Evolutionary conservation across 139 green algal genomes (phyloP), one percentile per base, ranked within the genome.

Genomic region (Chlorella sp.): DNA sequence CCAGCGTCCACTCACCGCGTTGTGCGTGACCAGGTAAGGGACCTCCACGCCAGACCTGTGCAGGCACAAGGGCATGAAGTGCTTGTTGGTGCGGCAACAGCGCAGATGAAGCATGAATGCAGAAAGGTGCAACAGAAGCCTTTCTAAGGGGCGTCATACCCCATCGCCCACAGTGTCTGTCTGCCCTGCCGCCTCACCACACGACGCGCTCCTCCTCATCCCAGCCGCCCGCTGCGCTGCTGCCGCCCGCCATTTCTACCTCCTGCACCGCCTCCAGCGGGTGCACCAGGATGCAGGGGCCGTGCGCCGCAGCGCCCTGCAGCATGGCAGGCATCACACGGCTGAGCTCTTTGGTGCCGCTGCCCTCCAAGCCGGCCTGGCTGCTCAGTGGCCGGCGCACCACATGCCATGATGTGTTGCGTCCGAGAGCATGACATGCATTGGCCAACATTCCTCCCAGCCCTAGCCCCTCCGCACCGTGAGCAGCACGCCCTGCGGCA

Each of bases 11-110:
- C 75, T 30, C 75, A 91, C 90, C 82, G 90, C 82, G 74, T 87
- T 93, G 85, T 91, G 91, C 1, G 93, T 95, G 32, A 87, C 87
- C 34, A 93, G 83, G n/a, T 84, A 92, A 4, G 93, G 91, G 30
- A 92, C 65, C 71, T 92, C 85, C 15, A 39, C 32, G 32, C 80
- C 83, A 23, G 89, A 87, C 51, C 51, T 60, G 51, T 15, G 51
- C 51, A 2, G 21, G 51, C 12, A 3, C 11, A 60, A 15, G 51
- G 51, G 15, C 51, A 60, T 18, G 51, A n/a, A n/a, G n/a, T n/a
- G n/a, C n/a, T n/a, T n/a, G n/a, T n/a, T n/a, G n/a, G n/a, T n/a
- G n/a, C n/a, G n/a, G n/a, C n/a, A n/a, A n/a, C n/a, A n/a, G n/a
- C n/a, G n/a, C n/a, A n/a, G n/a, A n/a, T n/a, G n/a, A n/a, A n/a